Base-by-base conservation (phyloP, 768 basidiomycete genomes). In the Asterophora lycoperdoides region DNA sequence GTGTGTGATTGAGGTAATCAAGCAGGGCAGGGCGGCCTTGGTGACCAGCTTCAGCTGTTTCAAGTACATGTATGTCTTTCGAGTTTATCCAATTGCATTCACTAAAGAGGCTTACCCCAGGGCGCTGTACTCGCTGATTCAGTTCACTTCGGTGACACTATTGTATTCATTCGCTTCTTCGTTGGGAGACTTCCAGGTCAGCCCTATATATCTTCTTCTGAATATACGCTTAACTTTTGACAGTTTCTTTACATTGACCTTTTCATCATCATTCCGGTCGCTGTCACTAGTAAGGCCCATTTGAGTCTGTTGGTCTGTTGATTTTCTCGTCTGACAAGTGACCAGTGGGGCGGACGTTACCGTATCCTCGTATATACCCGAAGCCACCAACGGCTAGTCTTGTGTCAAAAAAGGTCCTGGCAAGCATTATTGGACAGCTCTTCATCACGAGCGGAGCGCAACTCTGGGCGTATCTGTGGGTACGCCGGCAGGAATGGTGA, bases 11-110 rank as follows among this genome's bases (percentile, higher is more conserved):
- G 93, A 98, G 57, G 89, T 99, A 44, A 94, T 99, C 71, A 92
- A 86, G 60, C 95, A 99, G 63, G 96, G 96, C 7, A 78, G 96
- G 37, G 91, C 93, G 7, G 95, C 96, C 1, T 74, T 99, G 45
- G 95, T 96, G 45, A 98, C 96, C 1, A 95, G 93, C 65, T 99
- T 99, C 69, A 94, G 93, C 56, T 98, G 95, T 70, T 99, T 99
- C 83, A 99, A 99, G 68, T 99, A 97, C 62, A 99, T 99, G 95
- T 94, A 58, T 67, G 90, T 74, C 30, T n/a, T 20, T 13, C 28
- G 17, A 38, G 11, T 34, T 30, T 34, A 26, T 39, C 17, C 35
- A 42, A 17, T n/a, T 13, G 20, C 18, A 5, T 23, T 29, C 57
- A 55, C 35, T 63, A 43, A 42, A 45, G 46, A 38, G 35, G 44